A percentile compares a stretch with the other conserved stretches of the same genome.
phyloP scores from a whole-genome alignment of 2,329 filamentous ascomycete genomes.

The Cercospora zeina region DNA sequence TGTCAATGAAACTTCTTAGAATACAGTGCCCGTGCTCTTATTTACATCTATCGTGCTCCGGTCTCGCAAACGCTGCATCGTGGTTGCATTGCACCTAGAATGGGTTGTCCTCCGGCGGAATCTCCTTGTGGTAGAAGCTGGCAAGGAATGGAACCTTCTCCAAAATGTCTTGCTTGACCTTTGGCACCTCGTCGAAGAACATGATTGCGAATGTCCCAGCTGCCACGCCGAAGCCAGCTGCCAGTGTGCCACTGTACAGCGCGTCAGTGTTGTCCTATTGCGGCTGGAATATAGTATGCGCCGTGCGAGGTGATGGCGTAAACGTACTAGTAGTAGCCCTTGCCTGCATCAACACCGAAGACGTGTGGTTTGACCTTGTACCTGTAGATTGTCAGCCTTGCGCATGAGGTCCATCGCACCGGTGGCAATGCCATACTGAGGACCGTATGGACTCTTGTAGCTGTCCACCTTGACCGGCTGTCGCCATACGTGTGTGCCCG shows the following conservation, averaged over 20 bases:
- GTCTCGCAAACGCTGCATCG: conserved; percentile 2
- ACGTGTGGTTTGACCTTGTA: conserved; percentile 53
- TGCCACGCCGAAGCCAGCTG: conserved; percentile 57
- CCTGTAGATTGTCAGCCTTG: conserved; percentile 39
- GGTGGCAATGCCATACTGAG: conserved; percentile 51
- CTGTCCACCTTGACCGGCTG: conserved; percentile 48
- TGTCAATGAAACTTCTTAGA: conserved; percentile 17
- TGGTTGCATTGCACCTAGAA: conserved; percentile 43
- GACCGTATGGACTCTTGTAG: conserved; percentile 59
- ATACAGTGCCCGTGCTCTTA: conserved; percentile 29
- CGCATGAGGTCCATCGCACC: neutral
- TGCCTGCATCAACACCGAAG: conserved; percentile 44
- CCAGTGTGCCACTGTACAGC: conserved; percentile 48
- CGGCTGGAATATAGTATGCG: neutral
- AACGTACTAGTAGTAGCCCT: conserved; percentile 15
- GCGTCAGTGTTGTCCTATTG: conserved; percentile 7
- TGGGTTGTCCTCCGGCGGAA: conserved; percentile 65
- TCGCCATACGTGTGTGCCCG: conserved; percentile 40
- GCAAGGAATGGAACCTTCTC: conserved; percentile 60
- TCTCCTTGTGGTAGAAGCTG: conserved; percentile 57
- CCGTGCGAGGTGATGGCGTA: neutral
- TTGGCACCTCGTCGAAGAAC: conserved; percentile 64
- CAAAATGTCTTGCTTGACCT: conserved; percentile 42
- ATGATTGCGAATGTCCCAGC: conserved; percentile 62
- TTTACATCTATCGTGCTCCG: conserved; percentile 23